A percentile compares a stretch with the other conserved stretches of the same genome.
Evolutionary conservation across 179 eudicot genomes (phyloP).

Genomic region (Patellifolia procumbens): DNA sequence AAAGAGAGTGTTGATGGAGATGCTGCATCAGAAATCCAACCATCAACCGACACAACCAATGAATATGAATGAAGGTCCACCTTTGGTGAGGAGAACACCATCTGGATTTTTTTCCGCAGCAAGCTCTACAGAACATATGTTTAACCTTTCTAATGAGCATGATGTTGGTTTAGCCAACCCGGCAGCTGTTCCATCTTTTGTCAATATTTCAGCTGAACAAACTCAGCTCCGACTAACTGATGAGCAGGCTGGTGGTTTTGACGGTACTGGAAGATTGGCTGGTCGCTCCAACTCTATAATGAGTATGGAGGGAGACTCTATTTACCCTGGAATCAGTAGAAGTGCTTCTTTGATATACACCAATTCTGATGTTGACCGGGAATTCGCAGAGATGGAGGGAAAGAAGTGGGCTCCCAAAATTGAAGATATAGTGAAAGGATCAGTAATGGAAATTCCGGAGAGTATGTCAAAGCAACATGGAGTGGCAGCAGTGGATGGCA

Average conservation of each 20-base stretch:
- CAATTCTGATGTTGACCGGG: conserved; percentile 38
- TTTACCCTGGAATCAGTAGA: conserved; percentile 38
- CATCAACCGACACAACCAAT: conserved; percentile 41
- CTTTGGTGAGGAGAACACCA: conserved; percentile 40
- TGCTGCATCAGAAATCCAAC: conserved; percentile 75
- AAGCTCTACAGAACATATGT: conserved; percentile 47
- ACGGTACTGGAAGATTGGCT: conserved; percentile 47
- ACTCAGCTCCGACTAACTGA: conserved; percentile 38
- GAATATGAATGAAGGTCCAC: conserved; percentile 36
- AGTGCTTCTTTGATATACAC: conserved; percentile 43
- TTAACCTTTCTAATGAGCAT: conserved; percentile 42
- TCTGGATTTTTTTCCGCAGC: conserved; percentile 47
- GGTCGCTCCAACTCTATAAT: conserved; percentile 51
- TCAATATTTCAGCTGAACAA: conserved; percentile 47
- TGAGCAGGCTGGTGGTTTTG: conserved; percentile 41
- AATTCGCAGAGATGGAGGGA: conserved; percentile 41
- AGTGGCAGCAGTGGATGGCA: conserved; percentile 39
- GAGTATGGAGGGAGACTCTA: conserved; percentile 40
- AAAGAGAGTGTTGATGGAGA: conserved; percentile 82
- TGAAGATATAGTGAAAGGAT: conserved; percentile 42
- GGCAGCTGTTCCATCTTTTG: conserved; percentile 47
- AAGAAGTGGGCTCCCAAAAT: conserved; percentile 32
- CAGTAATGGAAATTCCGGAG: conserved; percentile 45
- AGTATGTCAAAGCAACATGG: conserved; percentile 44
- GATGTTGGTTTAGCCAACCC: conserved; percentile 42